phyloP scores from a whole-genome alignment of 768 basidiomycete genomes.

The Mycena latifolia region DNA sequence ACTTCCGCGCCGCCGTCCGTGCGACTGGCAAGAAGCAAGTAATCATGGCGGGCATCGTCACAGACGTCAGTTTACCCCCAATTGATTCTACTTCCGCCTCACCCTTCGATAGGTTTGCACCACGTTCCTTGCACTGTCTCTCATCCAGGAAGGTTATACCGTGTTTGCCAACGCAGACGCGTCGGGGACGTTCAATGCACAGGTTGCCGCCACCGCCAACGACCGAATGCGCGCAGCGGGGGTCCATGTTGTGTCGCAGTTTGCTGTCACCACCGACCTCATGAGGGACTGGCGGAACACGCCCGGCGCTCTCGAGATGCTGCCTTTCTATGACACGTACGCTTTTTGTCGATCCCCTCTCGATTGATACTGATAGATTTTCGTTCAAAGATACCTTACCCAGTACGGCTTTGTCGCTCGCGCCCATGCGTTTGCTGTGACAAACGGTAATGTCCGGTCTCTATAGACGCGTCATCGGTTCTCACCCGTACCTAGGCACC shows the following conservation, averaged over 20 bases:
- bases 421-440: conserved; percentile 46
- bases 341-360: conserved; percentile 20
- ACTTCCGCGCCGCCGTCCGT: conserved; percentile 58
- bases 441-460: conserved; percentile 34
- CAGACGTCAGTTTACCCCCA: conserved; percentile 51
- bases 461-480: too few relatives aligned
- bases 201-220: conserved; percentile 59
- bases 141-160: conserved; percentile 54
- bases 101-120: conserved; percentile 56
- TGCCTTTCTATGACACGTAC: conserved; percentile 61
- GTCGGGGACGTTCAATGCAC: conserved; percentile 54
- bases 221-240: conserved; percentile 62
- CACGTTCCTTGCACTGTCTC: conserved; percentile 57
- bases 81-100: not conserved
- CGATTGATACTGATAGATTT: not conserved
- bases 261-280: conserved; percentile 58
- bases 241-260: conserved; percentile 59
- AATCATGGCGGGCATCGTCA: conserved; percentile 38
- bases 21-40: conserved; percentile 62
- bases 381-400: conserved; percentile 42
- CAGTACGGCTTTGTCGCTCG: conserved; percentile 48
- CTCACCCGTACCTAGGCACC: conserved; percentile 5
- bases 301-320: conserved; percentile 55
- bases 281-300: conserved; percentile 66
- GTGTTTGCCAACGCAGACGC: conserved; percentile 65